Evolutionary conservation across 2,329 filamentous ascomycete genomes (phyloP), one percentile per base, ranked within the genome.

Genomic region (Coniochaeta ligniaria): DNA sequence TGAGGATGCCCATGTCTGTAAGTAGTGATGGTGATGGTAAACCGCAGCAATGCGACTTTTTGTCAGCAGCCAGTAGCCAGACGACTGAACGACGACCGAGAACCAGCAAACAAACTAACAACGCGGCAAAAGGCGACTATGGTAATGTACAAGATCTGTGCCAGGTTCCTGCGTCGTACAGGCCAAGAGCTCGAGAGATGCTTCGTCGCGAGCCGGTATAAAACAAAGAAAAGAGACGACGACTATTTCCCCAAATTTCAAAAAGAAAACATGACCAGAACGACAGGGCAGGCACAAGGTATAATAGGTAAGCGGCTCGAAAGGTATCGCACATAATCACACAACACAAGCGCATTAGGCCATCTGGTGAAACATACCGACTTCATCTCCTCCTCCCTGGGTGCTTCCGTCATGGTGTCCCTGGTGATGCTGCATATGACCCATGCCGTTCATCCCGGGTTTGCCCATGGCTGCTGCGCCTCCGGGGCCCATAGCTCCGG

Each of bases 311-410:
- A 35, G 54, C 60, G 58, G 63, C 63, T 61, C 61, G 62, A 61
- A 63, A 68, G 66, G 66, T 68, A 68, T 67, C 66, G 56, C 56
- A 28, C 28, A 66, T 65, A 70, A 72, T 71, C 71, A 72, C 71
- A 72, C 67, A 73, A 73, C 68, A 68, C 66, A 70, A 62, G 62
- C 64, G 64, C 64, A 70, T 71, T 66, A 83, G 91, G 86, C 95
- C 88, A 95, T 91, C 82, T 92, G 90, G 83, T 92, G 89, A 83
- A 93, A 96, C 92, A 96, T 96, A 96, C 92, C 92, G 87, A 92
- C 92, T 85, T 95, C 92, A 72, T 93, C 90, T 74, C 82, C 83
- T 77, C 84, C 86, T 75, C 84, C 83, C 73, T 85, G 84, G 69
- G 81, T 81, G 72, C 79, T 82, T 72, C 85, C 88, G 73, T 90